These are phyloP conservation scores for Bertia moriformis DNA, from an alignment of 2,329 filamentous ascomycete species.

Conservation along the genomic window DNA sequence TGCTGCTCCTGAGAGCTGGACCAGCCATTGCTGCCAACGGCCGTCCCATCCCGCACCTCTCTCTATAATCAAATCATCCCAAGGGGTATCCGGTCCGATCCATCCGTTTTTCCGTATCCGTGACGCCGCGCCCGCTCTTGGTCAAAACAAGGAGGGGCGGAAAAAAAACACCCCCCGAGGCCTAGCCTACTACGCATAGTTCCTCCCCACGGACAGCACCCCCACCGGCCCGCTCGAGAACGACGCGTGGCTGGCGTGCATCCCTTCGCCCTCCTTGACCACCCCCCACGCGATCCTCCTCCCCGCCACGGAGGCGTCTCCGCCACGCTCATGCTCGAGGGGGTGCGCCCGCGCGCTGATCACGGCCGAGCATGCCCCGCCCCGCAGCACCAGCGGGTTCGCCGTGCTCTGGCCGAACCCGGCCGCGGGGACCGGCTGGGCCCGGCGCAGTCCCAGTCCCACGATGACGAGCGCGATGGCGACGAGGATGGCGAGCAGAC, in stretches of 20 bases:
- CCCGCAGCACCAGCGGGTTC: slow-evolving; percentile 31
- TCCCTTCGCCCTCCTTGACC: slow-evolving; percentile 21
- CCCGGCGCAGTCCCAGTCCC: slow-evolving; percentile 20
- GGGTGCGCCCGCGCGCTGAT: slow-evolving; percentile 32
- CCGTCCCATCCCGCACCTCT: too few relatives aligned
- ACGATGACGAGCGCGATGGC: slow-evolving; percentile 17
- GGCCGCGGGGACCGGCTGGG: slow-evolving; percentile 17
- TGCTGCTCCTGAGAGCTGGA: too few relatives aligned
- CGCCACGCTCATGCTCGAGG: slow-evolving; percentile 9
- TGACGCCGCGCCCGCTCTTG: too few relatives aligned
- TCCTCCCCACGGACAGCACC: too few relatives aligned
- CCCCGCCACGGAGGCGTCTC: slow-evolving; percentile 21
- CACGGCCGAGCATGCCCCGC: slow-evolving; percentile 35
- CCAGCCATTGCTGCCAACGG: too few relatives aligned
- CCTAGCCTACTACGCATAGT: too few relatives aligned
- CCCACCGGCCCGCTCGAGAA: too few relatives aligned
- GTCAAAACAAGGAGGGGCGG: too few relatives aligned
- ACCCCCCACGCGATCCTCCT: slow-evolving; percentile 28
- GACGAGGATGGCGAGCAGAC: slow-evolving; percentile 23
- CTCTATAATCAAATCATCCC: too few relatives aligned
- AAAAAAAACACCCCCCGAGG: too few relatives aligned
- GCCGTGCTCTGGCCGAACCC: slow-evolving; percentile 20
- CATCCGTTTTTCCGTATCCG: too few relatives aligned
- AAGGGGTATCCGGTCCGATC: too few relatives aligned
- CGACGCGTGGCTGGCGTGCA: slow-evolving; percentile 18